Conservation (phyloP, 305 asterid species). For the Solanum hybrid region DNA sequence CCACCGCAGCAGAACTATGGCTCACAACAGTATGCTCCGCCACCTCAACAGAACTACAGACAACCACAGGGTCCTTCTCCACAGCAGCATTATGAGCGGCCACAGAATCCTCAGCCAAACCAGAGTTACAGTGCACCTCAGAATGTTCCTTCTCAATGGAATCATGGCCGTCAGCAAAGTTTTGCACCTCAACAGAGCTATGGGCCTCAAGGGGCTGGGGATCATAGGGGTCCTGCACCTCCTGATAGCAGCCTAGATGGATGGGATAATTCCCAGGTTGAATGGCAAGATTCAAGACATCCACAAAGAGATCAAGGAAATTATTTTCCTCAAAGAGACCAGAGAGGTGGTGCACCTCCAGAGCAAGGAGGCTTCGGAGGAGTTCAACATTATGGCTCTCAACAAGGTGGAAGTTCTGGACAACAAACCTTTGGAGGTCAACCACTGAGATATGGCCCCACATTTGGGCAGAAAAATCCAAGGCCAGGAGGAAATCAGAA, state of each 20-base stretch:
- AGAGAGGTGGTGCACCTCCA: constrained; percentile 22
- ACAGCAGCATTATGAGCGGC: constrained; percentile 17
- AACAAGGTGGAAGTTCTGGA: constrained; percentile 25
- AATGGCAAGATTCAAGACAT: constrained; percentile 21
- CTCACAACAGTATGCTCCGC: constrained; percentile 16
- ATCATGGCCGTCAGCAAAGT: constrained; percentile 5
- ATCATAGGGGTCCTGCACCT: constrained; percentile 21
- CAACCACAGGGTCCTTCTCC: constrained; percentile 12
- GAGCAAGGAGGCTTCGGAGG: constrained; percentile 26
- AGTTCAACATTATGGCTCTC: constrained; percentile 18
- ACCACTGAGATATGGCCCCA: constrained; percentile 9
- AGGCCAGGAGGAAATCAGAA: constrained; percentile 14
- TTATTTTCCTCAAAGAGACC: constrained; percentile 18
- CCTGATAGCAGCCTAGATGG: constrained; percentile 21
- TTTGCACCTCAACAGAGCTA: constrained; percentile 19
- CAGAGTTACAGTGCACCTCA: constrained; percentile 15
- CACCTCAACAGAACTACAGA: constrained; percentile 26
- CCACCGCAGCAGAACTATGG: constrained; percentile 16
- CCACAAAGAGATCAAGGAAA: constrained; percentile 22
- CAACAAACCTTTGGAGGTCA: constrained; percentile 18
- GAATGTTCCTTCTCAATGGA: constrained; percentile 6
- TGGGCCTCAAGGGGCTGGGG: constrained; percentile 27
- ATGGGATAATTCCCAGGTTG: constrained; percentile 14
- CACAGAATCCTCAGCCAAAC: constrained; percentile 11
- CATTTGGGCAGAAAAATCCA: constrained; percentile 19